Evolutionary conservation across 139 green algal species (phyloP), one percentile per base, ranked within the genome.

Genomic region (Chlorella sp.): DNA sequence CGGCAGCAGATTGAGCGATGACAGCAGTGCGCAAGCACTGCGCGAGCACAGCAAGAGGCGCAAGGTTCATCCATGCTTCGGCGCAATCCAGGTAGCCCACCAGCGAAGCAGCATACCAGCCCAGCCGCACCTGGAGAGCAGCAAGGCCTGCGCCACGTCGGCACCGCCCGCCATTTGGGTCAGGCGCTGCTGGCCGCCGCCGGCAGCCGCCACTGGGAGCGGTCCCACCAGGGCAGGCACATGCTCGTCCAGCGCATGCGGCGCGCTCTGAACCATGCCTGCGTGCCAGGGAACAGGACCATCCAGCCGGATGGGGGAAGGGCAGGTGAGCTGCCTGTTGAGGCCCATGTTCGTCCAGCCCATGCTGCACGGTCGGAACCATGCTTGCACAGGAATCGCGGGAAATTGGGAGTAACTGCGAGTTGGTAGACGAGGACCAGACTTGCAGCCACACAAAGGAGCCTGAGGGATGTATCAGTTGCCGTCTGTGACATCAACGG

Each of bases 221-320:
- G 79, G 79, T 44, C 79, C 79, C 2, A 67, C 62, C 32, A 84
- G 79, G 1, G 79, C 79, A 3, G 64, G 62, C 44, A 76, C 85
- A 48, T 92, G 89, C 68, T 86, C 84, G 6, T 92, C 88, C 38
- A 92, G 69, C 6, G 89, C 88, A 58, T 90, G 78, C 0, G 85
- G 87, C 69, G 81, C 67, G 44, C 86, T 81, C 24, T 80, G 43
- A 40, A 79, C 36, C 68, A 85, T 46, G 73, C 68, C 51, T 65
- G 67, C 36, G 56, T 14, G 36, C 32, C 30, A 26, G 22, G 7
- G 56, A 72, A 82, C 28, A 30, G 40, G 28, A n/a, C 46, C 46
- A 11, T 54, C 46, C 46, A 54, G 46, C n/a, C n/a, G n/a, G n/a
- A n/a, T n/a, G n/a, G n/a, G n/a, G n/a, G n/a, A n/a, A n/a, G n/a